Base-by-base conservation (phyloP, 2,329 filamentous ascomycete species). In the Helotiales sp. region DNA sequence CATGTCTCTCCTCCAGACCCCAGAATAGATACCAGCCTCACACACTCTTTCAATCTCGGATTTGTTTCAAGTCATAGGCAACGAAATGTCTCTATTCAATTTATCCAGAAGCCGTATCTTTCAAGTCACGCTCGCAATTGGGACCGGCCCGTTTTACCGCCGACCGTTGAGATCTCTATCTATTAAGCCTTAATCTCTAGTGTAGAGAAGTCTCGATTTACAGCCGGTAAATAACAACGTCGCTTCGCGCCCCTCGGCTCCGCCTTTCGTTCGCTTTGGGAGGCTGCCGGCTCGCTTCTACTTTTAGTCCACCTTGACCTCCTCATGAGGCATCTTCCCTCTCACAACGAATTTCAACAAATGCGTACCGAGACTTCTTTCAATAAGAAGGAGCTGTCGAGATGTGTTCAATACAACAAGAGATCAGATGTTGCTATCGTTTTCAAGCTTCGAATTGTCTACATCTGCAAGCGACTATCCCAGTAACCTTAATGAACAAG, bases 81-180 rank as follows among this genome's bases (percentile, higher is more conserved):
- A 6, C 22, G 3, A 50, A 26, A 24, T 3, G 13, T 20, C 7
- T 54, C 13, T 5, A 20, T 30, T 11, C 26, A 30, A 54, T 32
- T 32, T 54, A 54, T 26, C 28, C 15, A 30, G 1, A 20, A 28
- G 15, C 7, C 28, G n/a, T 13, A 55, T 3, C n/a, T 20, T 34
- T 55, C 15, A 54, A 32, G 37, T 26, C 55, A 65, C 28, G 37
- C 24, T 52, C 28, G 2, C 22, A n/a, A 55, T 24, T 59, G 26
- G 34, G 34, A 62, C 37, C 58, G 58, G 64, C n/a, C 64, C 40
- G 64, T 62, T 61, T 55, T 66, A 17, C 58, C 58, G 47, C 22
- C 26, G 22, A 20, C 6, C 20, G n/a, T 28, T 22, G 30, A 4
- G 22, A 11, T 57, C n/a, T 2, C 8, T 30, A 55, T 32, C 30